Percentiles rank a stretch among this genome's conserved stretches.
Conservation (phyloP, 2,329 filamentous ascomycete genomes). For the Aspergillus versicolor region DNA sequence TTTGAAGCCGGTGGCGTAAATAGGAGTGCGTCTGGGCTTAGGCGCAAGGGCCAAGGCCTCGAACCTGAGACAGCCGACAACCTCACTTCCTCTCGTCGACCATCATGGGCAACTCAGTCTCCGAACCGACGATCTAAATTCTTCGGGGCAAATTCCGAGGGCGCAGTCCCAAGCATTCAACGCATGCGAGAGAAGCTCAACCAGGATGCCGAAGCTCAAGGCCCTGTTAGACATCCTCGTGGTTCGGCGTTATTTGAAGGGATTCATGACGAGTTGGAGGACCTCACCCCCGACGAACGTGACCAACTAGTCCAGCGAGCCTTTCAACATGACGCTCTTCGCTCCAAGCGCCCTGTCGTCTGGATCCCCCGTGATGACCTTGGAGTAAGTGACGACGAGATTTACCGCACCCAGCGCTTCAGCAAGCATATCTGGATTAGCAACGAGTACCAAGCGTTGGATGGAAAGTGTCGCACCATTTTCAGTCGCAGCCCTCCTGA, state of each 20-base stretch:
- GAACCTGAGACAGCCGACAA: slow-evolving; percentile 21
- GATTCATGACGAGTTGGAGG: slow-evolving; percentile 90
- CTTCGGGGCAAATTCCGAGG: slow-evolving; percentile 37
- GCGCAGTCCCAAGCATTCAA: slow-evolving; percentile 32
- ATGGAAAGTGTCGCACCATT: slow-evolving; percentile 77
- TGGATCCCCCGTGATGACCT: slow-evolving; percentile 93
- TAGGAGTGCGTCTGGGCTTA: slow-evolving; percentile 9
- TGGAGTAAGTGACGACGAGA: slow-evolving; percentile 89
- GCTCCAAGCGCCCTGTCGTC: slow-evolving; percentile 79
- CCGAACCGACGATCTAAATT: slow-evolving; percentile 41
- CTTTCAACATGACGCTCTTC: slow-evolving; percentile 85
- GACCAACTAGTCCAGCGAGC: slow-evolving; percentile 82
- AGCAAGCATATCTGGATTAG: slow-evolving; percentile 86
- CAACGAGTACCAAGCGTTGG: slow-evolving; percentile 85
- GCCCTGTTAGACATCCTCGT: slow-evolving; percentile 54
- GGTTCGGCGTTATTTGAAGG: slow-evolving; percentile 82
- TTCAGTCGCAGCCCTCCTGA: slow-evolving; percentile 85
- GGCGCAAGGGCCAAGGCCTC: slow-evolving; percentile 11
- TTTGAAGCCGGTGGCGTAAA: slow-evolving; percentile 30
- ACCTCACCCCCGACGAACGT: slow-evolving; percentile 84
- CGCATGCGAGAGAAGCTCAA: slow-evolving; percentile 37
- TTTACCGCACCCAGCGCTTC: slow-evolving; percentile 71
- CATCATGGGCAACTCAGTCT: slow-evolving; percentile 45
- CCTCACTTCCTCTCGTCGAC: slow-evolving; percentile 29
- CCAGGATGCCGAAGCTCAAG: slow-evolving; percentile 69